Percentiles rank a stretch among this genome's conserved stretches.
Conservation (phyloP, 192 early-diverging fungal genomes). For the Coemansia sp. region DNA sequence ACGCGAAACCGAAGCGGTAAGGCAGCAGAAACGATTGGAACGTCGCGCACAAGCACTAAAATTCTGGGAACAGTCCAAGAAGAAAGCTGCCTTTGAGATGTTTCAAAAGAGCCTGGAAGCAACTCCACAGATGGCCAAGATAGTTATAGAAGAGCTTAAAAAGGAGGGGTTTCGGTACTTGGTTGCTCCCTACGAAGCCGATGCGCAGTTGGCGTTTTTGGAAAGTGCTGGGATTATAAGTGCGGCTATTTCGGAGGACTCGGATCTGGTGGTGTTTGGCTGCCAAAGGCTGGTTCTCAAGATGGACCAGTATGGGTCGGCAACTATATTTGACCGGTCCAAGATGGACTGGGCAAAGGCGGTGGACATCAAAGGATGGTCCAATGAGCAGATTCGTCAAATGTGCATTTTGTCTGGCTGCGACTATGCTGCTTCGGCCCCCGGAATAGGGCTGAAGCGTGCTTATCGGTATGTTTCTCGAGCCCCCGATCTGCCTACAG, state of each 20-base stretch:
- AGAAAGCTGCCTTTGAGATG: slow-evolving; percentile 64
- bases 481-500: slow-evolving; percentile 67
- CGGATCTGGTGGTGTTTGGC: slow-evolving; percentile 92
- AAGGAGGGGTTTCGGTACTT: slow-evolving; percentile 68
- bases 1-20: slow-evolving; percentile 64
- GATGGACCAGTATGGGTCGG: slow-evolving; percentile 70
- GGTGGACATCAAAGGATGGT: slow-evolving; percentile 61
- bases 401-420: slow-evolving; percentile 99
- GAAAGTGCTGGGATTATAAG: slow-evolving; percentile 62
- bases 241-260: slow-evolving; percentile 92
- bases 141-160: slow-evolving; percentile 67
- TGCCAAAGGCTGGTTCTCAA: slow-evolving; percentile 82
- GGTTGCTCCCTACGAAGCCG: slow-evolving; percentile 96
- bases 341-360: slow-evolving; percentile 54
- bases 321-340: slow-evolving; percentile 59
- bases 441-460: slow-evolving; percentile 83
- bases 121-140: slow-evolving; percentile 78
- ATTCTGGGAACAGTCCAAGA: slow-evolving; percentile 56
- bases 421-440: slow-evolving; percentile 84
- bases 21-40: slow-evolving; percentile 57
- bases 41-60: slow-evolving; percentile 53
- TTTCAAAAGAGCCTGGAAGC: slow-evolving; percentile 79
- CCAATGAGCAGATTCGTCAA: slow-evolving; percentile 63
- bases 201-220: slow-evolving; percentile 90
- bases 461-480: slow-evolving; percentile 56